Conservation (phyloP, 768 basidiomycete genomes). For the Boletus patriciae region DNA sequence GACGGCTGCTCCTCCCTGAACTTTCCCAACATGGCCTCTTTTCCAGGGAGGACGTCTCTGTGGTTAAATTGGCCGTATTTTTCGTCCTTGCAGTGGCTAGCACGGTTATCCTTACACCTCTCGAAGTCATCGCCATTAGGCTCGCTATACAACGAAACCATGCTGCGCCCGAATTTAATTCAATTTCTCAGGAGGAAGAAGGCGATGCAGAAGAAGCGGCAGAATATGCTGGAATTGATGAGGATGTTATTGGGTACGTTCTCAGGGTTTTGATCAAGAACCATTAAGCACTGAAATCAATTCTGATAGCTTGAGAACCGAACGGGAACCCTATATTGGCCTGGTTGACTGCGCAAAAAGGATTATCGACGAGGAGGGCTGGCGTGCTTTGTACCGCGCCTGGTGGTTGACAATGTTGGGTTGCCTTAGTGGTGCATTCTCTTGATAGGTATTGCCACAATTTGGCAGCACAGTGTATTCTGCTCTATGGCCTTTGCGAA, state of each 20-base stretch:
- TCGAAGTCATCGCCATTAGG: conserved; percentile 78
- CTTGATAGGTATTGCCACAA: conserved; percentile 18
- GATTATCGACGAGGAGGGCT: conserved; percentile 79
- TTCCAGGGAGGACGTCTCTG: conserved; percentile 44
- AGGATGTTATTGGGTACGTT: conserved; percentile 82
- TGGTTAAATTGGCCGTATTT: conserved; percentile 54
- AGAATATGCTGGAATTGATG: conserved; percentile 68
- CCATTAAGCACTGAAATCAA: background rate
- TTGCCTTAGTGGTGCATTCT: conserved; percentile 52
- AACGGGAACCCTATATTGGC: conserved; percentile 77
- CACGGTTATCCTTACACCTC: conserved; percentile 62
- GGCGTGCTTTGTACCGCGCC: conserved; percentile 69
- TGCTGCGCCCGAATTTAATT: conserved; percentile 70
- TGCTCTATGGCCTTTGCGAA: background rate
- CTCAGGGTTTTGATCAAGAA: background rate
- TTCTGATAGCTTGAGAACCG: conserved; percentile 59
- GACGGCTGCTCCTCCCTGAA: conserved; percentile 60
- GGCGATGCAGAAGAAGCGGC: conserved; percentile 57
- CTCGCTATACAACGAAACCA: conserved; percentile 86
- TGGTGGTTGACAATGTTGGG: conserved; percentile 83
- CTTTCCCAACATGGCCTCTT: conserved; percentile 37
- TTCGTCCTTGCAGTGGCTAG: conserved; percentile 55
- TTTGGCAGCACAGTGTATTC: background rate
- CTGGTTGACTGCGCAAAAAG: conserved; percentile 73
- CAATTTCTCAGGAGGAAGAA: conserved; percentile 71